Conservation (phyloP, 352 stramenopile species). For the Pythium brassicae region DNA sequence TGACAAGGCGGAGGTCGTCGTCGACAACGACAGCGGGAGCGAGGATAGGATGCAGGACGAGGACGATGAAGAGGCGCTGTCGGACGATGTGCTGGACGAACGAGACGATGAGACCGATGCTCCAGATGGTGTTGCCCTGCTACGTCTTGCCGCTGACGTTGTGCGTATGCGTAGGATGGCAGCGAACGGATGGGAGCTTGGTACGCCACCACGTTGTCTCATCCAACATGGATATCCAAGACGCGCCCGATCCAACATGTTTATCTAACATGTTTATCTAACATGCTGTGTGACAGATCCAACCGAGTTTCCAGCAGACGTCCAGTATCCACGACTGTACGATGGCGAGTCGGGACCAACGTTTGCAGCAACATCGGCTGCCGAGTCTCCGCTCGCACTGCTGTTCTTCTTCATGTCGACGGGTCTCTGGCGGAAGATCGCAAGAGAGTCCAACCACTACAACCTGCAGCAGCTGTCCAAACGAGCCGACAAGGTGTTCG, state of each 20-base stretch:
- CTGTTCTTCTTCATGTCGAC: not conserved
- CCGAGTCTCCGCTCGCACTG: not conserved
- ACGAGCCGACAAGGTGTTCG: not conserved
- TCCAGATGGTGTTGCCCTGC: not conserved
- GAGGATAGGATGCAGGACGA: too few relatives aligned
- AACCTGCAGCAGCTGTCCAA: not conserved
- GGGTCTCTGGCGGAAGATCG: not conserved
- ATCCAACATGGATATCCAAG: not conserved
- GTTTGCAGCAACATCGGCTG: too few relatives aligned
- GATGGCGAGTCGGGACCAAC: not conserved
- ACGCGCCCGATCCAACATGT: too few relatives aligned
- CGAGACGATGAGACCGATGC: too few relatives aligned
- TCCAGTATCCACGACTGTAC: not conserved
- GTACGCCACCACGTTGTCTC: too few relatives aligned
- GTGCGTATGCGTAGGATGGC: too few relatives aligned
- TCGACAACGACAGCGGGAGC: too few relatives aligned
- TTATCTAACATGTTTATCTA: not conserved
- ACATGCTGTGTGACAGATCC: not conserved
- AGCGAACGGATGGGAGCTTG: too few relatives aligned
- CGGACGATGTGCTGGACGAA: too few relatives aligned
- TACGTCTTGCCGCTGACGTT: not conserved
- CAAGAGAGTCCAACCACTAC: not conserved
- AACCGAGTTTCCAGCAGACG: not conserved
- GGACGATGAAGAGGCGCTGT: too few relatives aligned
- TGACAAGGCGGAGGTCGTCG: too few relatives aligned